Percentiles rank a stretch among this genome's conserved stretches.
Evolutionary conservation across 2,329 filamentous ascomycete genomes (phyloP).

Genomic region (Aschersonia sp.): DNA sequence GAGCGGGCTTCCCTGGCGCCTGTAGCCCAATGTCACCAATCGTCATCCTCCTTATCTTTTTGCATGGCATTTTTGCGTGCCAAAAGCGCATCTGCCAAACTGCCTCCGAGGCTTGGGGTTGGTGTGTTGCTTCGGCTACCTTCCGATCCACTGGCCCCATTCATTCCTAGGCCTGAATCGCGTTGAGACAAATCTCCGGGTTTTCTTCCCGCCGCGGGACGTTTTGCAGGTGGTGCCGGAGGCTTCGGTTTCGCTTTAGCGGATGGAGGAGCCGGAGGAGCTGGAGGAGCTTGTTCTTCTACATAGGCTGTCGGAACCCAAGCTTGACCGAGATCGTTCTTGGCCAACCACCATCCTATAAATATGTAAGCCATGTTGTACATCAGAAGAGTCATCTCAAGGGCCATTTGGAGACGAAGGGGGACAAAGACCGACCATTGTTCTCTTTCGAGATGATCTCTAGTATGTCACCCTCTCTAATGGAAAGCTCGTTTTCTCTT

Average conservation of each 20-base stretch:
- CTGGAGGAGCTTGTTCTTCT: constrained; percentile 60
- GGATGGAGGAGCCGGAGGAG: constrained; percentile 48
- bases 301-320: constrained; percentile 94
- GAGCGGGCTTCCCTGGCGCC: neutral
- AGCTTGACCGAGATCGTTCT: constrained; percentile 57
- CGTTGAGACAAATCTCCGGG: constrained; percentile 54
- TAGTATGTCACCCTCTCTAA: constrained; percentile 67
- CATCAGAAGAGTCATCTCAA: neutral
- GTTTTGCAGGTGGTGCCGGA: constrained; percentile 65
- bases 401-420: neutral
- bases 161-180: constrained; percentile 54
- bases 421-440: constrained; percentile 55
- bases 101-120: constrained; percentile 56
- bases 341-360: constrained; percentile 90
- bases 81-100: constrained; percentile 64
- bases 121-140: constrained; percentile 58
- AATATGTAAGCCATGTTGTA: constrained; percentile 15
- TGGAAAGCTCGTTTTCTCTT: constrained; percentile 69
- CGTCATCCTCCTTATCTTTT: constrained; percentile 52
- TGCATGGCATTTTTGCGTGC: constrained; percentile 66
- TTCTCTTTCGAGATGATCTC: constrained; percentile 87
- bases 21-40: constrained; percentile 35
- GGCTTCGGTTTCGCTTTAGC: constrained; percentile 51
- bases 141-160: constrained; percentile 38
- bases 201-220: constrained; percentile 60